These are phyloP conservation scores for Metschnikowia vanudenii DNA, from an alignment of 805 yeast genomes.

Conservation along the genomic window DNA sequence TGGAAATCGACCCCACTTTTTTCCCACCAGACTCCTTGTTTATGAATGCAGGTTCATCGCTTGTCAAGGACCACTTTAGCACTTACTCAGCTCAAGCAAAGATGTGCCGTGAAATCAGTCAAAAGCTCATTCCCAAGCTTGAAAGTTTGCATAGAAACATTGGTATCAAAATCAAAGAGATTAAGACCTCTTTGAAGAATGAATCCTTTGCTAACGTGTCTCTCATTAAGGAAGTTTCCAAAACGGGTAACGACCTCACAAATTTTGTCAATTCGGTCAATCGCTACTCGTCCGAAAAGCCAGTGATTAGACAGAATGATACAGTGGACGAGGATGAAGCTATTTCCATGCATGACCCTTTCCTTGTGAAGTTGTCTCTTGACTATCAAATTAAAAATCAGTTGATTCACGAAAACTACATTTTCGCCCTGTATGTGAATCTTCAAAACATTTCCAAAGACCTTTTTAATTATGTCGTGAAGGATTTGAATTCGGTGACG, in stretches of 20 bases:
- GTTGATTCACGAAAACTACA: conserved; percentile 40
- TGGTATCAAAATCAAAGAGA: conserved; percentile 40
- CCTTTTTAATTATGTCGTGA: conserved; percentile 35
- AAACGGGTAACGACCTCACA: conserved; percentile 55
- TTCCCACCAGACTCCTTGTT: conserved; percentile 28
- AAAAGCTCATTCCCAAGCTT: conserved; percentile 37
- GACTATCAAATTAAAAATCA: conserved; percentile 43
- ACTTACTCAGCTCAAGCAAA: conserved; percentile 27
- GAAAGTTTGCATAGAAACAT: conserved; percentile 37
- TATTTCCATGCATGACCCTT: conserved; percentile 39
- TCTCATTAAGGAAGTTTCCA: conserved; percentile 45
- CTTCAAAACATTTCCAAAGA: conserved; percentile 42
- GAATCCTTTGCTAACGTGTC: conserved; percentile 41
- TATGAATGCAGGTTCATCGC: conserved; percentile 30
- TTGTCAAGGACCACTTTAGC: conserved; percentile 36
- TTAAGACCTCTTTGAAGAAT: conserved; percentile 38
- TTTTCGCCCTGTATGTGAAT: conserved; percentile 42
- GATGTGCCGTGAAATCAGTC: conserved; percentile 31
- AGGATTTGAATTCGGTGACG: conserved; percentile 33
- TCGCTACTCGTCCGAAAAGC: conserved; percentile 34
- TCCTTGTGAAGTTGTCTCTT: conserved; percentile 37
- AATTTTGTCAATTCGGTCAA: conserved; percentile 34
- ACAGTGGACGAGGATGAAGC: conserved; percentile 27
- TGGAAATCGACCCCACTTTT: conserved; percentile 23
- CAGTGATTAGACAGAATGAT: conserved; percentile 26